phyloP scores from a whole-genome alignment of 1,284 basidiomycete species.

The Apiotrichum montevideense region DNA sequence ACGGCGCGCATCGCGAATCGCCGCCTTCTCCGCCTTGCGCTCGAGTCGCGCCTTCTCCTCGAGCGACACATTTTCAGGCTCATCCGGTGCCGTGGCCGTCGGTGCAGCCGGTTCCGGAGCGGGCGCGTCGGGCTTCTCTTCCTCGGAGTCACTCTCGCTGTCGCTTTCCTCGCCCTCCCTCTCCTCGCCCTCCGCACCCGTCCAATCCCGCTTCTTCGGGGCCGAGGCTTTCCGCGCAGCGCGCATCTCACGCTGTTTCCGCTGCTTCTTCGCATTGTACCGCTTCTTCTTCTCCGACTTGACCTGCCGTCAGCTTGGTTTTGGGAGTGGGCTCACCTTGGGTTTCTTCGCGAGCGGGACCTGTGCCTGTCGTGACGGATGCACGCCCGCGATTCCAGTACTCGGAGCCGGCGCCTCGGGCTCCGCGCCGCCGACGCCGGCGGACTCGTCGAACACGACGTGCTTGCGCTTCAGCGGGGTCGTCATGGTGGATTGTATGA shows the following conservation, averaged over 20 bases:
- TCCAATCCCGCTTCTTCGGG: constrained; percentile 37
- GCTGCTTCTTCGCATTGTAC: constrained; percentile 62
- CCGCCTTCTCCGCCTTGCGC: constrained; percentile 8
- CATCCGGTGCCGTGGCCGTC: background rate
- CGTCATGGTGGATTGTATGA: constrained; percentile 5
- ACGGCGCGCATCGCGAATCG: background rate
- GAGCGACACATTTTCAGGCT: background rate
- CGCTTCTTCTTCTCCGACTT: constrained; percentile 55
- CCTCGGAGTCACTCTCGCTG: background rate
- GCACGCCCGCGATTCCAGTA: constrained; percentile 11
- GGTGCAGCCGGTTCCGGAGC: background rate
- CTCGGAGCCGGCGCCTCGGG: background rate
- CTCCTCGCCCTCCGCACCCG: constrained; percentile 9
- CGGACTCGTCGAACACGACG: constrained; percentile 19
- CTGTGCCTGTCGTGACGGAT: too few relatives aligned
- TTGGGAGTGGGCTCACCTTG: constrained; percentile 19
- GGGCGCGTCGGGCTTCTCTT: constrained; percentile 1
- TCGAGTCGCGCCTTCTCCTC: constrained; percentile 8
- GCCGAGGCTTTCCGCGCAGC: constrained; percentile 44
- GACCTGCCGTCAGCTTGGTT: constrained; percentile 4
- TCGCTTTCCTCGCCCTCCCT: constrained; percentile 14
- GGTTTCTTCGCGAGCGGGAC: constrained; percentile 14
- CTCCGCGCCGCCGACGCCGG: background rate
- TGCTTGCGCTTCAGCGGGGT: constrained; percentile 25
- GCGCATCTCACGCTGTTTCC: constrained; percentile 55